A percentile compares a stretch with the other conserved stretches of the same genome.
phyloP scores from a whole-genome alignment of 495 filamentous ascomycete species.

The Staphylotrichum longicolle region DNA sequence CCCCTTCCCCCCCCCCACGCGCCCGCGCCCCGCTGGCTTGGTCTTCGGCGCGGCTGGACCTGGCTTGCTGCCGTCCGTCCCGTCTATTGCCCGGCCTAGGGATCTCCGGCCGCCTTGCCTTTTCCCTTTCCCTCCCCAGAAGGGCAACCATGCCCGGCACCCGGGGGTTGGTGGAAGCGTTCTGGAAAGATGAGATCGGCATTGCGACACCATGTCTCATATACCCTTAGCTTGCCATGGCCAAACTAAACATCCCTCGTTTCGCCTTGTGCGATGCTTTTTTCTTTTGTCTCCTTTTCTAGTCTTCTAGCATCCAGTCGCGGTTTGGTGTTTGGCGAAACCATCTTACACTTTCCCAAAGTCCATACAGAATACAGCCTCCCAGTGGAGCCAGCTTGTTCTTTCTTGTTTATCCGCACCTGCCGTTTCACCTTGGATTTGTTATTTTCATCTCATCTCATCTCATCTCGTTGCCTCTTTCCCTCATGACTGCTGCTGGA shows the following conservation, averaged over 20 bases:
- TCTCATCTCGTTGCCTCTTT: background rate
- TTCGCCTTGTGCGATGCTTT: background rate
- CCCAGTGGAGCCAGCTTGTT: conserved; percentile 15
- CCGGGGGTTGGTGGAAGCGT: background rate
- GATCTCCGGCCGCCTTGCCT: too few relatives aligned
- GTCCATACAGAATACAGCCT: background rate
- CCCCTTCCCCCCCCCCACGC: too few relatives aligned
- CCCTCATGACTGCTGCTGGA: background rate
- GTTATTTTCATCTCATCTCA: background rate
- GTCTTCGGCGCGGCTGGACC: too few relatives aligned
- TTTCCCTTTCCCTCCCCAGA: too few relatives aligned
- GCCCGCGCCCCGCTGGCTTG: too few relatives aligned
- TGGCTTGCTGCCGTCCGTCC: too few relatives aligned
- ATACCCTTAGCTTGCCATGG: conserved; percentile 7
- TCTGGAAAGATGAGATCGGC: conserved; percentile 29
- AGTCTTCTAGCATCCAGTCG: background rate
- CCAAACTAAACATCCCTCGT: conserved; percentile 17
- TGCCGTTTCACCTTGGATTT: background rate
- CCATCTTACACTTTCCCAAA: background rate
- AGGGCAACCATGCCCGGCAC: too few relatives aligned
- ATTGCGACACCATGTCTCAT: conserved; percentile 37
- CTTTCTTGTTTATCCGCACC: conserved; percentile 7
- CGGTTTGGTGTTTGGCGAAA: background rate
- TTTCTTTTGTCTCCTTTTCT: conserved; percentile 11
- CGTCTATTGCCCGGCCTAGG: too few relatives aligned